Conservation (phyloP, 192 early-diverging fungal species). For the Obelidium mucronatum region DNA sequence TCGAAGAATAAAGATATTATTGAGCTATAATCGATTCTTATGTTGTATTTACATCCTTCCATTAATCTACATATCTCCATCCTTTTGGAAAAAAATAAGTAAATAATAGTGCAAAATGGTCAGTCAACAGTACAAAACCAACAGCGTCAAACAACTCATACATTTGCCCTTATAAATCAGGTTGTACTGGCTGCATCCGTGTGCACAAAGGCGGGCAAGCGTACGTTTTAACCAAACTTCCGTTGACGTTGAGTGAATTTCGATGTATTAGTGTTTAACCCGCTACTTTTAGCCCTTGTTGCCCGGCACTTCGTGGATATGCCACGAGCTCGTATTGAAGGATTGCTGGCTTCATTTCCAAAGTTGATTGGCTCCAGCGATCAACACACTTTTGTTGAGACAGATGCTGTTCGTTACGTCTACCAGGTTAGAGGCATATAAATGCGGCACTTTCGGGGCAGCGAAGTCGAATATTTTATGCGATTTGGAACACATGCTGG, state of each 20-base stretch:
- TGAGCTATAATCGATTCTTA: no score
- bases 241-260: no score
- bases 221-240: constrained; percentile 65
- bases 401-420: constrained; percentile 95
- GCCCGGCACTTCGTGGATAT: constrained; percentile 96
- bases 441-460: no score
- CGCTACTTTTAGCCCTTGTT: constrained; percentile 39
- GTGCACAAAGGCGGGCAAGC: constrained; percentile 93
- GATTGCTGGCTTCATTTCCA: constrained; percentile 94
- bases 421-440: constrained; percentile 74
- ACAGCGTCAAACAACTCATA: not conserved
- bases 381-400: constrained; percentile 98
- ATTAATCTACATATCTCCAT: no score
- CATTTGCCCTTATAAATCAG: constrained; percentile 47
- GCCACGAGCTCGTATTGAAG: constrained; percentile 96
- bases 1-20: no score
- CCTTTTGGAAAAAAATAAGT: no score
- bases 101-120: no score
- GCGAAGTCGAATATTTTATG: no score
- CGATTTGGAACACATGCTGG: no score
- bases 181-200: constrained; percentile 91
- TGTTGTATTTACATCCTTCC: no score
- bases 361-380: constrained; percentile 90
- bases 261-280: not conserved
- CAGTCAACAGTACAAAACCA: not conserved